A percentile compares a stretch with the other conserved stretches of the same genome.
These are phyloP conservation scores for Xylaria cubensis DNA, from an alignment of 495 filamentous ascomycete species.

Conservation along the genomic window DNA sequence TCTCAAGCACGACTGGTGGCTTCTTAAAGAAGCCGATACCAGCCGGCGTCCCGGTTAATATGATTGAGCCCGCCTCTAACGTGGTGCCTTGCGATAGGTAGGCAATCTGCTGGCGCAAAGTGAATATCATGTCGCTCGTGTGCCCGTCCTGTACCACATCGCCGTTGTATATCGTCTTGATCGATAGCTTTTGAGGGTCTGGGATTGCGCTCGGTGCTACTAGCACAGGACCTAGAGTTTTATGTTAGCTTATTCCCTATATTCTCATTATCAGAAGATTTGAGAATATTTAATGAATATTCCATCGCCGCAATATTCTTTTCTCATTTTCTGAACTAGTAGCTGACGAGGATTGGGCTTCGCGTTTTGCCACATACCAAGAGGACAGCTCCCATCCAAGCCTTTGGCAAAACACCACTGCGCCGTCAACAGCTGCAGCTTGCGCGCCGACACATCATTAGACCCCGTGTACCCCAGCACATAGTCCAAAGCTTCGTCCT, in stretches of 20 bases:
- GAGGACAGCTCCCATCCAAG: constrained; percentile 55
- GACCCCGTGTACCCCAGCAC: constrained; percentile 56
- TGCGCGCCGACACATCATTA: constrained; percentile 56
- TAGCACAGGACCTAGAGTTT: constrained; percentile 36
- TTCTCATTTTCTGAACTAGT: not conserved
- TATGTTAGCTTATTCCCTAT: not conserved
- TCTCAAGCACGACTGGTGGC: constrained; percentile 40
- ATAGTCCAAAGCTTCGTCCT: constrained; percentile 55
- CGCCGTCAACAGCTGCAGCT: constrained; percentile 52
- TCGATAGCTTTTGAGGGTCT: constrained; percentile 38
- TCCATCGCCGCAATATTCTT: not conserved
- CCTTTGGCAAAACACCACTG: constrained; percentile 61
- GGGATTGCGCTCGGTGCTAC: constrained; percentile 58
- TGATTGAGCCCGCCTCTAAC: constrained; percentile 45
- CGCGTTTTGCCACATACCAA: constrained; percentile 51
- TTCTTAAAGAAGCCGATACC: constrained; percentile 43
- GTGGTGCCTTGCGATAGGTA: constrained; percentile 51
- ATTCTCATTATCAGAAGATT: not conserved
- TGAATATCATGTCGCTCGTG: constrained; percentile 46
- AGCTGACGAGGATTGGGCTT: not conserved
- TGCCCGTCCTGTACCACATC: constrained; percentile 51
- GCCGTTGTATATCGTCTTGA: constrained; percentile 56
- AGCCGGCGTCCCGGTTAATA: constrained; percentile 53
- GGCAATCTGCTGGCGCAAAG: constrained; percentile 39
- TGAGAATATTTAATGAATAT: not conserved